A percentile compares a stretch with the other conserved stretches of the same genome.
phyloP scores from a whole-genome alignment of 441 rosid genomes.

The Croton laevigatus region DNA sequence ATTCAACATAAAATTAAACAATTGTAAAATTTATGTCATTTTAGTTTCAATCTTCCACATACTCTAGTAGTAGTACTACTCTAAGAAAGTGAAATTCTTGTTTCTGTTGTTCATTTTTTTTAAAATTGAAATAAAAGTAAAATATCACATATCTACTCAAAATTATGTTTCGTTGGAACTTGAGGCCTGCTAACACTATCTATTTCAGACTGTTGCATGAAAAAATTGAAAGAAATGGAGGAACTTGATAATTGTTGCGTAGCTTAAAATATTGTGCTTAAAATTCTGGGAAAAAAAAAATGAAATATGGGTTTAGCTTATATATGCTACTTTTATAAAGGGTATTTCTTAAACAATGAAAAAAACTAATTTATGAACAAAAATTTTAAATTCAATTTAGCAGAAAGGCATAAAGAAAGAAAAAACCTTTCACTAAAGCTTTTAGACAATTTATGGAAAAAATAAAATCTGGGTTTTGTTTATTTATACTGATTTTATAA shows the following conservation, averaged over 20 bases:
- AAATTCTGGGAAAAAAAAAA: no score
- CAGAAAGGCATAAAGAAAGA: neutral
- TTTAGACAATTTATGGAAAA: neutral
- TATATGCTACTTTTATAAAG: neutral
- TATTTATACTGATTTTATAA: no score
- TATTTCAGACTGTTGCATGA: no score
- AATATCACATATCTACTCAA: neutral
- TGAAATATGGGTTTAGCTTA: no score
- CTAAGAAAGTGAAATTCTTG: slow-evolving; percentile 54
- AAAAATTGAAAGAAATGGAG: neutral
- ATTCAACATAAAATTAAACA: neutral
- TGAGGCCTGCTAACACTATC: slow-evolving; percentile 10
- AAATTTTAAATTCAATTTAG: slow-evolving; percentile 5
- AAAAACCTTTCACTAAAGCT: slow-evolving; percentile 15
- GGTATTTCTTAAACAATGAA: neutral
- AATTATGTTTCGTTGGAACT: slow-evolving; percentile 10
- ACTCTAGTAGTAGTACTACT: slow-evolving; percentile 64
- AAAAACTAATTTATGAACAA: neutral
- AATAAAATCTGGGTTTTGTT: no score
- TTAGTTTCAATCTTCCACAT: slow-evolving; percentile 45
- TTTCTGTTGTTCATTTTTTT: slow-evolving; percentile 10
- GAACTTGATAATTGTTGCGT: no score
- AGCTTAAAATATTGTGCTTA: no score
- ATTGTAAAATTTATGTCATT: neutral
- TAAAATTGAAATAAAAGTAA: no score